Base-by-base conservation (phyloP, 345 rosid genomes). In the Pugionium dolabratum region DNA sequence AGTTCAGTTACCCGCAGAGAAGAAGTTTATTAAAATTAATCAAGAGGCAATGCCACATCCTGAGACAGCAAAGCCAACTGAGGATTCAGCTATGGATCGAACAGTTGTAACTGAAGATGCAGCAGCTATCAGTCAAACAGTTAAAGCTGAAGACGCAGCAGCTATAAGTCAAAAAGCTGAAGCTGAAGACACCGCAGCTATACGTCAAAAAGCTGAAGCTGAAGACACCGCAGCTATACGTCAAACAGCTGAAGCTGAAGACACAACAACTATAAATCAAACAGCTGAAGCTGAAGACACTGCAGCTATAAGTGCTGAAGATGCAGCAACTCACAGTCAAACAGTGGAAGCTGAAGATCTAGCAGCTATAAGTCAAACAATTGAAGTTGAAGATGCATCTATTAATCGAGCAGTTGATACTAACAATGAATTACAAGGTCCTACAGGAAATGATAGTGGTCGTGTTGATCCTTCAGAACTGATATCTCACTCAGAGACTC, bases 1-100 rank as follows among this genome's bases (percentile, higher is more conserved):
- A 60, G 77, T 73, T 74, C 89, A 85, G 62, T 58, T 79, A 68
- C 75, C 83, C 55, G 67, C 78, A 9, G 95, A 93, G 46, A 90
- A 84, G 76, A 86, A 79, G 66, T 59, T 66, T 25, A 84, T 72
- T 67, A 53, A 46, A 53, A 33, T 65, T 45, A 80, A 59, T 78
- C 86, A 76, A 71, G 63, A 10, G 59, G 28, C 53, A 45, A 6
- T 32, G 53, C 52, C 73, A 27, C 73, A 54, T 40, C 3, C 73
- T 10, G 53, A 46, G 46, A 47, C 64, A 30, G 54, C 35, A 48
- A 62, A 74, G 47, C 28, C 64, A 60, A 37, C 36, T 35, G 61
- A 26, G 11, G 36, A 39, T 29, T 32, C 59, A 48, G 51, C 56
- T 36, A 25, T 10, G 46, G 28, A 7, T 18, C 69, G 39, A 45